Conservation (phyloP, 1,284 basidiomycete genomes). For the Phellinidium pouzarii region DNA sequence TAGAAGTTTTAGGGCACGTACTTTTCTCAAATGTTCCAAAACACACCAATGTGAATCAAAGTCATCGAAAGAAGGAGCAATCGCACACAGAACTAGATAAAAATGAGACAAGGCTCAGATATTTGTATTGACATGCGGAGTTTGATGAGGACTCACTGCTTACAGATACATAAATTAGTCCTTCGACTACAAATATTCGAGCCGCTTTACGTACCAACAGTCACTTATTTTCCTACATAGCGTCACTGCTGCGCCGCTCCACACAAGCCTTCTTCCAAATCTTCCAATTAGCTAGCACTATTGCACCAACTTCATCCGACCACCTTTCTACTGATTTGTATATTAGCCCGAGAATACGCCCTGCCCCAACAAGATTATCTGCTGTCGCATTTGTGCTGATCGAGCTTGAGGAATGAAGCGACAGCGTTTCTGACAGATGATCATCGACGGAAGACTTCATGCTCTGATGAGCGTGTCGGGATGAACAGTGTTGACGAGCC, state of each 20-base stretch:
- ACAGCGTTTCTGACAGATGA: background rate
- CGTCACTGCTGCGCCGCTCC: background rate
- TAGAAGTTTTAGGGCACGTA: no score
- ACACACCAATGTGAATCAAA: no score
- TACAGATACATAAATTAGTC: no score
- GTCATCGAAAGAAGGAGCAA: no score
- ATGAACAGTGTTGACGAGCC: no score
- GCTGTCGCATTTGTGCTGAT: constrained; percentile 1
- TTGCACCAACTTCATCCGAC: background rate
- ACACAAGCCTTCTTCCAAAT: background rate
- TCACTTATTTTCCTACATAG: background rate
- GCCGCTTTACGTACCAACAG: background rate
- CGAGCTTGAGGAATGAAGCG: background rate
- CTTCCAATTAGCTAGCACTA: background rate
- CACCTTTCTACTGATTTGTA: background rate
- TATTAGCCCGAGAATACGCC: background rate
- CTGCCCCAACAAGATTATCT: constrained; percentile 1
- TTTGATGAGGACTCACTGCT: no score
- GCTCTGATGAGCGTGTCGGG: no score
- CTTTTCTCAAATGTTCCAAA: background rate
- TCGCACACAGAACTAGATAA: no score
- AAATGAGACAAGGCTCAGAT: no score
- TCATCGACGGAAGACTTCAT: no score
- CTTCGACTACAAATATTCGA: background rate
- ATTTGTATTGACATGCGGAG: no score